Conservation (phyloP, 306 rosid species). For the Dryas alaskensis region DNA sequence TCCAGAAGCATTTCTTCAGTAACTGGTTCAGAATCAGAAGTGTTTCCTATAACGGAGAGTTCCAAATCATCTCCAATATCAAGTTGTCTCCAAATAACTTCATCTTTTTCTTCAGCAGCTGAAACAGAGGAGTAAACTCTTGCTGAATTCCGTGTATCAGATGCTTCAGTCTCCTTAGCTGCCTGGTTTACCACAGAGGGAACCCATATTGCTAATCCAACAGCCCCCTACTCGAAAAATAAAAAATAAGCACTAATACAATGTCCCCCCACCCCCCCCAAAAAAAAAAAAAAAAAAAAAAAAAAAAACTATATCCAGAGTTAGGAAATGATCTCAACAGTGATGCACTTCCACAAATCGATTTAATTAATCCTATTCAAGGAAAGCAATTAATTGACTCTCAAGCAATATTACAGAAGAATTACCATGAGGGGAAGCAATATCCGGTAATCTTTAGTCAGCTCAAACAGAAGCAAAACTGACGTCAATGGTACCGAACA, state of each 20-base stretch:
- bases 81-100: constrained; percentile 38
- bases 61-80: constrained; percentile 53
- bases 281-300: background rate
- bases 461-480: constrained; percentile 94
- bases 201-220: constrained; percentile 99
- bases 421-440: constrained; percentile 98
- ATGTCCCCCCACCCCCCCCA: background rate
- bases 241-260: constrained; percentile 10
- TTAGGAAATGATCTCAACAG: background rate
- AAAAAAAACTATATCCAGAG: background rate
- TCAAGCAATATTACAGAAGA: constrained; percentile 22
- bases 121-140: constrained; percentile 70
- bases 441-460: constrained; percentile 93
- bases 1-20: constrained; percentile 71
- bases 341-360: background rate
- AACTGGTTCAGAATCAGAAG: constrained; percentile 44
- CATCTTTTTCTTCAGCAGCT: constrained; percentile 50
- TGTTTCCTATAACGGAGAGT: constrained; percentile 51
- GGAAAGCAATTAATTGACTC: constrained; percentile 1
- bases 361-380: background rate
- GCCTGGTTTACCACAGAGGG: constrained; percentile 83
- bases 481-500: constrained; percentile 98
- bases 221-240: constrained; percentile 69
- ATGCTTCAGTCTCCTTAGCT: constrained; percentile 58
- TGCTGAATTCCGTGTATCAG: constrained; percentile 48